Evolutionary conservation across 768 basidiomycete species (phyloP).

Genomic region (Russula sp.): DNA sequence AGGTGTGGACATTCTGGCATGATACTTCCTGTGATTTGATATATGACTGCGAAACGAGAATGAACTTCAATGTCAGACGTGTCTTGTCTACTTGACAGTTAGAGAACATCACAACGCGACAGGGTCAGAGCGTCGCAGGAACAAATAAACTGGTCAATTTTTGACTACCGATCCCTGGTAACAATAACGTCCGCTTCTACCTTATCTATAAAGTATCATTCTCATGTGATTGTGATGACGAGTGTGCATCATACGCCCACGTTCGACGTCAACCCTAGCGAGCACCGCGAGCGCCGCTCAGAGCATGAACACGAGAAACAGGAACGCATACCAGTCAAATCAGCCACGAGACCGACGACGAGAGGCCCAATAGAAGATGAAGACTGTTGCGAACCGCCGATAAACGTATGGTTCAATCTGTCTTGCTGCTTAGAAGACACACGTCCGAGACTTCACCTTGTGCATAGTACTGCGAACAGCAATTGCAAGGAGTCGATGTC

Average conservation of each 20-base stretch:
- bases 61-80: too few species aligned
- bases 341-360: slow-evolving; percentile 83
- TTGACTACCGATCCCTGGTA: not conserved
- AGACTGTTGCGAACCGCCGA: slow-evolving; percentile 49
- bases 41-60: too few species aligned
- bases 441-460: slow-evolving; percentile 17
- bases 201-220: not conserved
- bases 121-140: not conserved
- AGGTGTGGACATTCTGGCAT: too few species aligned
- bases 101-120: too few species aligned
- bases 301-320: slow-evolving; percentile 81
- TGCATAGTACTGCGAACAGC: too few species aligned
- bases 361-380: slow-evolving; percentile 91
- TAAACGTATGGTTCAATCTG: not conserved
- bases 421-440: not conserved
- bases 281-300: slow-evolving; percentile 79
- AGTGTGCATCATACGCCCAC: slow-evolving; percentile 54
- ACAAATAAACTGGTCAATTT: not conserved
- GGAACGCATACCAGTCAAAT: slow-evolving; percentile 83
- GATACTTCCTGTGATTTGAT: too few species aligned
- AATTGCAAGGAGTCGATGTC: too few species aligned
- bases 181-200: not conserved
- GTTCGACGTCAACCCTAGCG: slow-evolving; percentile 61
- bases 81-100: not conserved
- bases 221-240: slow-evolving; percentile 27